A percentile compares a stretch with the other conserved stretches of the same genome.
Conservation (phyloP, 140 eudicot genomes). For the Oenanthe javanica region DNA sequence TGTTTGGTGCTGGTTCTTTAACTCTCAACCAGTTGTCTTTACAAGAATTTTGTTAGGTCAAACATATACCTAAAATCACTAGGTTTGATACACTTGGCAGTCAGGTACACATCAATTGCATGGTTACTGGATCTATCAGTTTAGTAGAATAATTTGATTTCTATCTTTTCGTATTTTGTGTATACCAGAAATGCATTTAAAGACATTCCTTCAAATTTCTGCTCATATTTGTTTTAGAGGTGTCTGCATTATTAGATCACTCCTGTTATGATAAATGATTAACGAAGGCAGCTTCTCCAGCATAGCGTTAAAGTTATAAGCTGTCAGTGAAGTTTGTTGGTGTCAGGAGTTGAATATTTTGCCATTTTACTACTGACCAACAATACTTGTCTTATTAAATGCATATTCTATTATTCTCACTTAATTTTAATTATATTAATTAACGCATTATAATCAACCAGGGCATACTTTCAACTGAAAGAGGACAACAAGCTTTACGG, state of each 20-base stretch:
- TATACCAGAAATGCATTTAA: background rate
- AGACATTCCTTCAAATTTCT: background rate
- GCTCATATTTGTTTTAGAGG: background rate
- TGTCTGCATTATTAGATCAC: background rate
- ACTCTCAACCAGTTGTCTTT: background rate
- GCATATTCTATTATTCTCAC: background rate
- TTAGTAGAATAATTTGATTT: background rate
- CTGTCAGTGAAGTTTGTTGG: background rate
- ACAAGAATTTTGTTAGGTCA: background rate
- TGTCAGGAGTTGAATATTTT: background rate
- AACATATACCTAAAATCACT: background rate
- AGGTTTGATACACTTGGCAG: background rate
- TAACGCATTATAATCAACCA: conserved; percentile 15
- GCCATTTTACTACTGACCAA: background rate
- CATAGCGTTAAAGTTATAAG: background rate
- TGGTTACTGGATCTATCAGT: background rate
- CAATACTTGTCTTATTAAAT: no score
- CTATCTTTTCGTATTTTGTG: no score
- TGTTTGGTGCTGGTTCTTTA: background rate
- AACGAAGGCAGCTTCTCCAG: background rate
- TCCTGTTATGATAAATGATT: background rate
- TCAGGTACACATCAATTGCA: background rate
- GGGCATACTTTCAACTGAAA: conserved; percentile 98
- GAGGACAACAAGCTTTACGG: conserved; percentile 66
- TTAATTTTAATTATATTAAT: background rate